Conservation (phyloP, 1,139 yeast genomes). For the Sugiyamaella japonica region DNA sequence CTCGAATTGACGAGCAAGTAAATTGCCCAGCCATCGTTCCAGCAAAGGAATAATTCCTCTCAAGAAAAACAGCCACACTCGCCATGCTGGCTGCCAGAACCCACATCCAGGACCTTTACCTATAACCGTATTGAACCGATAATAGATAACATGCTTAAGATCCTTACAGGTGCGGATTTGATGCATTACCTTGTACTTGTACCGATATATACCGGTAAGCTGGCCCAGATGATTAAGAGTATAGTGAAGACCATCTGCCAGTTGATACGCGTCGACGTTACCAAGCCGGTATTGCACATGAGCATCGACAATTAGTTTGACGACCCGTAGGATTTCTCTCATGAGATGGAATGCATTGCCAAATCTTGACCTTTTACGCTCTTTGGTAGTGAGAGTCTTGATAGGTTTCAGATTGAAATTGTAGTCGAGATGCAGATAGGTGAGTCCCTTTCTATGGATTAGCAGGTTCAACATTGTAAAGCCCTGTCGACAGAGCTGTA, state of each 20-base stretch:
- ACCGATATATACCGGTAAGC: constrained; percentile 92
- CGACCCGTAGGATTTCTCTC: constrained; percentile 79
- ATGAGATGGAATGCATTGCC: constrained; percentile 96
- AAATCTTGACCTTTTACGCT: constrained; percentile 90
- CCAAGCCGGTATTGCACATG: constrained; percentile 92
- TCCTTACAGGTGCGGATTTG: constrained; percentile 96
- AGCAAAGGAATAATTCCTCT: constrained; percentile 91
- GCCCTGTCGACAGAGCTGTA: constrained; percentile 91
- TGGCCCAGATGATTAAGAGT: constrained; percentile 92
- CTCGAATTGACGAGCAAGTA: constrained; percentile 90
- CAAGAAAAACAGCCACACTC: constrained; percentile 91
- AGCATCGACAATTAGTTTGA: constrained; percentile 85
- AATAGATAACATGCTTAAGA: constrained; percentile 84
- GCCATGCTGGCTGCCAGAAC: constrained; percentile 99
- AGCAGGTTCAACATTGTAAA: constrained; percentile 87
- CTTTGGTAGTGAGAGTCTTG: constrained; percentile 93
- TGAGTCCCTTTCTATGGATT: constrained; percentile 87
- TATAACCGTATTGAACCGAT: constrained; percentile 72
- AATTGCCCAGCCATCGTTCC: constrained; percentile 93
- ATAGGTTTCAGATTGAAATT: constrained; percentile 96
- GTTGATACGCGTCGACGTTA: constrained; percentile 86
- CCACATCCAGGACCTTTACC: constrained; percentile 99
- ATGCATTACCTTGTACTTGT: constrained; percentile 97
- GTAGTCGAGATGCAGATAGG: constrained; percentile 90
- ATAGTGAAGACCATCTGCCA: constrained; percentile 93